A percentile compares a stretch with the other conserved stretches of the same genome.
These are phyloP conservation scores for Botrytis galanthina DNA, from an alignment of 2,329 filamentous ascomycete species.

Conservation along the genomic window DNA sequence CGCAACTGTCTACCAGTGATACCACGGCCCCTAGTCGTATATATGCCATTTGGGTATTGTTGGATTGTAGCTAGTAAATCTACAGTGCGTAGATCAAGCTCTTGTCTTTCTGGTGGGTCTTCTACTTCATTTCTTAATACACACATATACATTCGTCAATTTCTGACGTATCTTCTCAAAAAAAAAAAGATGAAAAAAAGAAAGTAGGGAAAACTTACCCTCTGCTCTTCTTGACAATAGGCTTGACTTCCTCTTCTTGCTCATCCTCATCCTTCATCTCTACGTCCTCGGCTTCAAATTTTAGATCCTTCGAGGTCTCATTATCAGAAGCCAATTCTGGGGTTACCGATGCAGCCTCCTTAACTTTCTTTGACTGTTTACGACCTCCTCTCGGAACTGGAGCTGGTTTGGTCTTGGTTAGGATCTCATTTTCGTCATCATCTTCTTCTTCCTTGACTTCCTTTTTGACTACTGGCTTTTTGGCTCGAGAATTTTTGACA, in stretches of 20 bases:
- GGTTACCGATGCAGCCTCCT: neutral
- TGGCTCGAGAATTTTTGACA: neutral
- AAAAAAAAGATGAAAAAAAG: too few relatives aligned
- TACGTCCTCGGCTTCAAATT: neutral
- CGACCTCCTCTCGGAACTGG: neutral
- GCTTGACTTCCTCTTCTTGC: neutral
- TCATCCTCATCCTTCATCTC: constrained; percentile 6
- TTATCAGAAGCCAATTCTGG: neutral
- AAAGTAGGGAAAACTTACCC: neutral
- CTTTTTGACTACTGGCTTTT: constrained; percentile 3
- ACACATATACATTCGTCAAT: neutral
- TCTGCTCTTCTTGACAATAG: neutral
- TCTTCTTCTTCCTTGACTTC: constrained; percentile 7
- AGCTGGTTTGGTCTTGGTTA: constrained; percentile 8
- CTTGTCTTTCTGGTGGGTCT: neutral
- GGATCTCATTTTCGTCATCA: constrained; percentile 13
- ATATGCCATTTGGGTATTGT: neutral
- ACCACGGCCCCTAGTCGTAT: neutral
- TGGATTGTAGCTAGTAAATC: neutral
- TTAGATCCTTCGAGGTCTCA: neutral
- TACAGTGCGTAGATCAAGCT: neutral
- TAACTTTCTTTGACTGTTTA: constrained; percentile 1
- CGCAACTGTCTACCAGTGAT: neutral
- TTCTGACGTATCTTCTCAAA: too few relatives aligned
- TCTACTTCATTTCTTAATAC: neutral